Base-by-base conservation (phyloP, 345 rosid species). In the Aquilaria sinensis region DNA sequence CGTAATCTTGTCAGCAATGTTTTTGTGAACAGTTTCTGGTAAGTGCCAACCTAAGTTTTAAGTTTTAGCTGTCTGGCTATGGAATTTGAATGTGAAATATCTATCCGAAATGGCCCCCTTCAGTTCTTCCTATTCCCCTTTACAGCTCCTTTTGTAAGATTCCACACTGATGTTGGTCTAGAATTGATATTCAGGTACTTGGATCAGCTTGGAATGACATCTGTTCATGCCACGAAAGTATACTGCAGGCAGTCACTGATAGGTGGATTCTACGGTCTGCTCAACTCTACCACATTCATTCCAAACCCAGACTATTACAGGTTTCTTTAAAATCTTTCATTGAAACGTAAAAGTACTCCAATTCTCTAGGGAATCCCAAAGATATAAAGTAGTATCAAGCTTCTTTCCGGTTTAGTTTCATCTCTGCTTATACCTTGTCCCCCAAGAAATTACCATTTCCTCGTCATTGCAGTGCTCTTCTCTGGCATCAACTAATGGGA, bases 241-340 rank as follows among this genome's bases (percentile, higher is more conserved):
- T 94, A 90, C 56, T 94, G 99, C 81, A 86, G 97, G 72, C 99
- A 94, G 78, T 65, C 99, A 57, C 64, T 85, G 51, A 77, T 94
- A 45, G 97, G 99, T 2, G 97, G 97, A 58, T 88, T 88, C 64
- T 94, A 94, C 53, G 96, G 99, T 32, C 72, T 94, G 37, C 91
- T 90, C 31, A 75, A 87, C 66, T 85, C 96, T 12, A 71, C 87
- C 12, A 86, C 80, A n/a, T 90, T 88, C 62, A 72, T 74, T 33
- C 99, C 97, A 57, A 88, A 94, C 71, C 99, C 99, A 61, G 97
- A 90, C 77, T 94, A 85, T 75, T 94, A 90, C 87, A 85, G 95
- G 91, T 87, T 46, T 67, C 10, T 12, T 23, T 5, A n/a, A 15
- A 12, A 58, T 56, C 41, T 32, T 16, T 48, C 14, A 6, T 31